Evolutionary conservation across 768 basidiomycete species (phyloP).

Genomic region (Lepiota brunneoincarnata): DNA sequence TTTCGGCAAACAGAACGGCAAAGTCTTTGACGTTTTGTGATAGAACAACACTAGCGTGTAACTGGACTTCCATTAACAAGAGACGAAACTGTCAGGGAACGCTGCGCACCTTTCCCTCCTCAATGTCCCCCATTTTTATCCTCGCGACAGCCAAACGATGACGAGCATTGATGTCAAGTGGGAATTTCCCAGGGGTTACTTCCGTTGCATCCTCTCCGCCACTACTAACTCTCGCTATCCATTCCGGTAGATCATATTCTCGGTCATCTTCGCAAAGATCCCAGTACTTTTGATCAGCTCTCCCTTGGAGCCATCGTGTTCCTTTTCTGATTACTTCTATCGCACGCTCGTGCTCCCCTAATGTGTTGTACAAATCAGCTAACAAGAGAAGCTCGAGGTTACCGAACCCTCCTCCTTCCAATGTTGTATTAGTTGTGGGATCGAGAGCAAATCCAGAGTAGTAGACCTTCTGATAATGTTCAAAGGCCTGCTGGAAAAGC

Average conservation of each 20-base stretch:
- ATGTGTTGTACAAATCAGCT: slow-evolving; percentile 77
- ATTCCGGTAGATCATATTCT: slow-evolving; percentile 67
- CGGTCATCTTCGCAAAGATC: slow-evolving; percentile 82
- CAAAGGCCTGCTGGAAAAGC: slow-evolving; percentile 73
- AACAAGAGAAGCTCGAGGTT: slow-evolving; percentile 77
- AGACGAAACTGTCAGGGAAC: not conserved
- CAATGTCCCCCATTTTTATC: slow-evolving; percentile 73
- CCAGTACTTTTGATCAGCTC: slow-evolving; percentile 74
- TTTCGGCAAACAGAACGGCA: slow-evolving; percentile 74
- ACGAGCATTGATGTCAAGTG: slow-evolving; percentile 73
- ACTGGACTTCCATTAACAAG: slow-evolving; percentile 35
- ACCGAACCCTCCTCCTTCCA: slow-evolving; percentile 50
- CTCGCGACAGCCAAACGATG: slow-evolving; percentile 83
- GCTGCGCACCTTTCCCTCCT: slow-evolving; percentile 73
- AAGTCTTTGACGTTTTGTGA: slow-evolving; percentile 74
- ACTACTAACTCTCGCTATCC: slow-evolving; percentile 27
- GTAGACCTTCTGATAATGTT: slow-evolving; percentile 54
- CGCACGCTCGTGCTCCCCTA: slow-evolving; percentile 66
- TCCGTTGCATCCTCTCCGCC: slow-evolving; percentile 49
- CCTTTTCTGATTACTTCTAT: slow-evolving; percentile 71
- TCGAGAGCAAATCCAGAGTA: slow-evolving; percentile 39
- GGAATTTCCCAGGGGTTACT: slow-evolving; percentile 37
- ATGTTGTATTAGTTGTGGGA: slow-evolving; percentile 14
- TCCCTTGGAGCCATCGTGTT: slow-evolving; percentile 89
- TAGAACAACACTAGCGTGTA: slow-evolving; percentile 74